Percentiles rank a stretch among this genome's conserved stretches.
Evolutionary conservation across 345 rosid species (phyloP).

Genomic region (Trapa bicornis): DNA sequence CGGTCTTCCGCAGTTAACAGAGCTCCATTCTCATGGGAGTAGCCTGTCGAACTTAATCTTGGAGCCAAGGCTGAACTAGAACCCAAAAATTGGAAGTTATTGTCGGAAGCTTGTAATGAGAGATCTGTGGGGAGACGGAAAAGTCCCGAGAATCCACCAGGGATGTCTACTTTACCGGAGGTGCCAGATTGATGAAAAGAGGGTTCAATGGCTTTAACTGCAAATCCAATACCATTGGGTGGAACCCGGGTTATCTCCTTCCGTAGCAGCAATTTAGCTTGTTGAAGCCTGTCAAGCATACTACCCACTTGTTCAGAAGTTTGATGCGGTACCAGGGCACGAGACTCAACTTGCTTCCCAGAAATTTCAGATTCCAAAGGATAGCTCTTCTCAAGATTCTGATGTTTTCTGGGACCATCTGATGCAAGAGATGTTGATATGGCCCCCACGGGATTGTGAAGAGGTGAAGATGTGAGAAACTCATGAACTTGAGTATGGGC

Average conservation of each 20-base stretch:
- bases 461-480: constrained; percentile 1
- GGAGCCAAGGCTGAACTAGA: constrained; percentile 15
- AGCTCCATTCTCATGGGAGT: constrained; percentile 2
- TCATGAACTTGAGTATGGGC: constrained; percentile 14
- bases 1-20: constrained; percentile 16
- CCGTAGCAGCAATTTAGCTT: constrained; percentile 56
- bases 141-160: constrained; percentile 56
- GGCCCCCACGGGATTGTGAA: neutral
- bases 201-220: constrained; percentile 20
- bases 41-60: no score
- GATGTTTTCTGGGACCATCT: neutral
- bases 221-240: constrained; percentile 15
- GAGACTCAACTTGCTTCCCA: constrained; percentile 19
- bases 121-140: constrained; percentile 62
- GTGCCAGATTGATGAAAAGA: constrained; percentile 15
- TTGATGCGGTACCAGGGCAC: constrained; percentile 39
- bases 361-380: constrained; percentile 20
- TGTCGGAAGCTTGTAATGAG: constrained; percentile 17
- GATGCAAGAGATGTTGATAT: neutral
- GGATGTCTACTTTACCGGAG: constrained; percentile 32
- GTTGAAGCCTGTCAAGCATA: constrained; percentile 58
- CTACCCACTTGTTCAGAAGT: constrained; percentile 22
- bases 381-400: constrained; percentile 12
- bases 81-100: constrained; percentile 20
- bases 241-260: constrained; percentile 40